Percentiles rank a stretch among this genome's conserved stretches.
These are phyloP conservation scores for Xylaria sp. DNA, from an alignment of 2,329 filamentous ascomycete species.

Conservation along the genomic window DNA sequence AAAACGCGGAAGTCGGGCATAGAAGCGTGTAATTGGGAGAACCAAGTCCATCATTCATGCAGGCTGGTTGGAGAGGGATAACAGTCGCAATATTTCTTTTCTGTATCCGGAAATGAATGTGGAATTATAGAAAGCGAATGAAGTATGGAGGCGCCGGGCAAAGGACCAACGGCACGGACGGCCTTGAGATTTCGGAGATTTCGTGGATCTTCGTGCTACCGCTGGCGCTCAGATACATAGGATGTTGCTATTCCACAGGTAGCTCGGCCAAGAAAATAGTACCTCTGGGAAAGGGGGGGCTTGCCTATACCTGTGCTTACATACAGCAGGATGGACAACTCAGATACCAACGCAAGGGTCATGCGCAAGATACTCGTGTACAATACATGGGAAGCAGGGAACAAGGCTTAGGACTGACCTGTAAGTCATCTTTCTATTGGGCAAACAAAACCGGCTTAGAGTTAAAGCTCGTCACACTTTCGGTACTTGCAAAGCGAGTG, in stretches of 20 bases:
- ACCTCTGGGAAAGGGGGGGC: neutral
- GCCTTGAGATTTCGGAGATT: slow-evolving; percentile 20
- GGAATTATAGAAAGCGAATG: slow-evolving; percentile 2
- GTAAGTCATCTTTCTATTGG: slow-evolving; percentile 1
- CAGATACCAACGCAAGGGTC: slow-evolving; percentile 27
- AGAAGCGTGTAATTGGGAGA: slow-evolving; percentile 14
- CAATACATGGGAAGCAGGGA: slow-evolving; percentile 5
- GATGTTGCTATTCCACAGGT: slow-evolving; percentile 11
- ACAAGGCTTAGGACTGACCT: slow-evolving; percentile 5
- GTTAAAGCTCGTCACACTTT: slow-evolving; percentile 27
- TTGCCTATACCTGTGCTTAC: slow-evolving; percentile 20
- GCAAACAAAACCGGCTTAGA: slow-evolving; percentile 21
- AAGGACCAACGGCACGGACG: slow-evolving; percentile 11
- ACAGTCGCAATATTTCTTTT: slow-evolving; percentile 14
- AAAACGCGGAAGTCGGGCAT: slow-evolving; percentile 16
- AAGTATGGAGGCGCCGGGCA: neutral
- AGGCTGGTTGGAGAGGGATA: neutral
- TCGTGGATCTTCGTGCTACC: slow-evolving; percentile 23
- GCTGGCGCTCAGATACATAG: slow-evolving; percentile 15
- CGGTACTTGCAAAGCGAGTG: slow-evolving; percentile 35
- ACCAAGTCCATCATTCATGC: neutral
- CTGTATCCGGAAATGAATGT: slow-evolving; percentile 27
- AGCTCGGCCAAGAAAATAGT: slow-evolving; percentile 14
- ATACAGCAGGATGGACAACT: slow-evolving; percentile 9
- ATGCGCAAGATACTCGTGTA: slow-evolving; percentile 18